Percentiles rank a stretch among this genome's conserved stretches.
Conservation (phyloP, 2,329 filamentous ascomycete species). For the Hirsutella minnesotensis region DNA sequence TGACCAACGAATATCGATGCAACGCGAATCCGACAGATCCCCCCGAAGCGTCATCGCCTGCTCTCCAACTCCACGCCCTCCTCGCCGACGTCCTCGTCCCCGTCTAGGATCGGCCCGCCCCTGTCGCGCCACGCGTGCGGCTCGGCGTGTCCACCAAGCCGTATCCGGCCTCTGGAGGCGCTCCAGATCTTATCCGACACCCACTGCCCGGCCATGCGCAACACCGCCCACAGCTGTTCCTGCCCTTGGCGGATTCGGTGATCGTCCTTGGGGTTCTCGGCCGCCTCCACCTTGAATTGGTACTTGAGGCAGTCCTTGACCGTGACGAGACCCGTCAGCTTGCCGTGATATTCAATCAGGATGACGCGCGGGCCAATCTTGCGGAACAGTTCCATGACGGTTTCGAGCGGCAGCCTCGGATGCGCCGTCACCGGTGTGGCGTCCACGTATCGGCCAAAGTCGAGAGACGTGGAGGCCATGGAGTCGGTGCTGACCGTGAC, state of each 20-base stretch:
- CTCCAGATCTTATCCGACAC: constrained; percentile 41
- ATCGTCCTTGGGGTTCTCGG: constrained; percentile 59
- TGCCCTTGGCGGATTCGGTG: constrained; percentile 43
- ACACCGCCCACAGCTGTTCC: constrained; percentile 51
- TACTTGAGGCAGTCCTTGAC: constrained; percentile 97
- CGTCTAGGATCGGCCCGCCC: constrained; percentile 29
- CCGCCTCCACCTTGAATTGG: constrained; percentile 89
- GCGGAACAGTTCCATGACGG: constrained; percentile 96
- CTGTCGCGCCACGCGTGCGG: constrained; percentile 28
- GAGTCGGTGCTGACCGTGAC: constrained; percentile 47
- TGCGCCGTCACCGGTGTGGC: constrained; percentile 83
- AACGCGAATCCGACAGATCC: neutral
- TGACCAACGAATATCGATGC: neutral
- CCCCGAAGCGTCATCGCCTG: constrained; percentile 10
- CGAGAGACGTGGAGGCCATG: constrained; percentile 46
- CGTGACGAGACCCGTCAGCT: constrained; percentile 75
- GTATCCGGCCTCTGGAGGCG: constrained; percentile 45
- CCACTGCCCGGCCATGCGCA: constrained; percentile 45
- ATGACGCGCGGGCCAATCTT: constrained; percentile 95
- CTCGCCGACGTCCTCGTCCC: constrained; percentile 27
- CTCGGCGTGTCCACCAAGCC: constrained; percentile 29
- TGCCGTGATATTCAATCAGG: constrained; percentile 79
- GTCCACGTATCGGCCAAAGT: constrained; percentile 83
- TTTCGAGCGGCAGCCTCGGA: constrained; percentile 82
- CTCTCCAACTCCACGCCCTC: constrained; percentile 32